These are phyloP conservation scores for Calonectria ilicicola DNA, from an alignment of 2,329 filamentous ascomycete genomes.

Conservation along the genomic window DNA sequence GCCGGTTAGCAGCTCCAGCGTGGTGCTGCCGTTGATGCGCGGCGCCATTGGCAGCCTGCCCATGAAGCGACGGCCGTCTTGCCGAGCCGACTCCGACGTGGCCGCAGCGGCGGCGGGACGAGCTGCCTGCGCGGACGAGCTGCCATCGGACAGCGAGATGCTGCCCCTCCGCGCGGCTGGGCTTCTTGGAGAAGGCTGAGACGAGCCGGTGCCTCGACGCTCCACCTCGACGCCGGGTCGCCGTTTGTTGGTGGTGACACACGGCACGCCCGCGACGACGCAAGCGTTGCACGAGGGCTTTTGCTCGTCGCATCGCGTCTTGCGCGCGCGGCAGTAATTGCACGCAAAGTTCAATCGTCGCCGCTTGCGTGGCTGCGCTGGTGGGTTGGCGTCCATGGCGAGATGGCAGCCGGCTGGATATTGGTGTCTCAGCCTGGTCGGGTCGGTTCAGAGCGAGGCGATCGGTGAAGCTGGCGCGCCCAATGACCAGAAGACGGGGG, in stretches of 20 bases:
- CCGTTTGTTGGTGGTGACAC: not conserved
- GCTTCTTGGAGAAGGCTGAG: not conserved
- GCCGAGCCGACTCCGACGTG: not conserved
- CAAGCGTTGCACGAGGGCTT: conserved; percentile 7
- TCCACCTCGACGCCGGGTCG: not conserved
- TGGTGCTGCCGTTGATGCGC: not conserved
- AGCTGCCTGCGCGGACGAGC: not conserved
- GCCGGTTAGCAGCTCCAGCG: not conserved
- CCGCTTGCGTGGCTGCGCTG: not conserved
- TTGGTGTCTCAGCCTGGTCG: not conserved
- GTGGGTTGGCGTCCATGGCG: not conserved
- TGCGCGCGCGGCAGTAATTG: conserved; percentile 12
- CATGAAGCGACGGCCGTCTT: not conserved
- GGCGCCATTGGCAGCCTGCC: not conserved
- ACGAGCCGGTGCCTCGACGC: not conserved
- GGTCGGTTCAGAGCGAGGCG: not conserved
- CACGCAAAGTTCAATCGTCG: conserved; percentile 16
- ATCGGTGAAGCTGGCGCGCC: not conserved
- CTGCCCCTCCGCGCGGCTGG: not conserved
- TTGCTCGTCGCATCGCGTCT: conserved; percentile 17
- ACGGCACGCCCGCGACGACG: not conserved
- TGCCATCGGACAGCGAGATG: not conserved
- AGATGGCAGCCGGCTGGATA: not conserved
- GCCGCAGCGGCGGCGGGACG: not conserved
- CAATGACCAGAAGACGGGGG: not conserved